phyloP scores from a whole-genome alignment of 2,329 filamentous ascomycete genomes.

The Talaromyces funiculosus region DNA sequence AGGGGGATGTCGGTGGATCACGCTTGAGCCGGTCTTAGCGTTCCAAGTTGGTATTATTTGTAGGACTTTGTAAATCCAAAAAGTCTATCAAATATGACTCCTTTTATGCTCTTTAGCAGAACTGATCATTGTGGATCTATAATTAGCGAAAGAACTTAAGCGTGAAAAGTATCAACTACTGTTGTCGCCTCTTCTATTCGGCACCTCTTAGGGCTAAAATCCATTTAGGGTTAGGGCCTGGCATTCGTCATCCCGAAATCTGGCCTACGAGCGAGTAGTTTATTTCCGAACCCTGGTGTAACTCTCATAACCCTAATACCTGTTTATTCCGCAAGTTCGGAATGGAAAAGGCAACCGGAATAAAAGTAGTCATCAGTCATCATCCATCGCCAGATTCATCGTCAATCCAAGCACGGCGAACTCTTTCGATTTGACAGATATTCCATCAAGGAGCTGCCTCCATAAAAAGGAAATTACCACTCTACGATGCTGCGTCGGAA shows the following conservation, averaged over 20 bases:
- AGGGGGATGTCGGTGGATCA: neutral
- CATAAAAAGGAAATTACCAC: neutral
- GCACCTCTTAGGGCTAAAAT: neutral
- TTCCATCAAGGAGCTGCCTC: neutral
- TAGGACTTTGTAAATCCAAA: neutral
- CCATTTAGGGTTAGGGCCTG: neutral
- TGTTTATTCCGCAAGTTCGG: neutral
- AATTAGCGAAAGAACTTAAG: neutral
- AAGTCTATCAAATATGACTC: neutral
- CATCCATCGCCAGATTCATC: neutral
- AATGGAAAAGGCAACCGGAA: neutral
- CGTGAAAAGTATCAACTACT: neutral
- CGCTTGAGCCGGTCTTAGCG: no score
- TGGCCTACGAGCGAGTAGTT: neutral
- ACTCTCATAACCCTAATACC: neutral
- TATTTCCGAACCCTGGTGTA: neutral
- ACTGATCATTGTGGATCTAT: neutral
- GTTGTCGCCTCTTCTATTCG: neutral
- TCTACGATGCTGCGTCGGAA: slow-evolving; percentile 26
- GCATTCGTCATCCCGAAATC: neutral
- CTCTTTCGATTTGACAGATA: neutral
- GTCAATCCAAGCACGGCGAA: neutral
- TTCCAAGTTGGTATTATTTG: neutral
- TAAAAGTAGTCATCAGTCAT: neutral
- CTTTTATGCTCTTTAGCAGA: neutral